Conservation (phyloP, 768 basidiomycete species). For the Leccinellum rugosiceps region DNA sequence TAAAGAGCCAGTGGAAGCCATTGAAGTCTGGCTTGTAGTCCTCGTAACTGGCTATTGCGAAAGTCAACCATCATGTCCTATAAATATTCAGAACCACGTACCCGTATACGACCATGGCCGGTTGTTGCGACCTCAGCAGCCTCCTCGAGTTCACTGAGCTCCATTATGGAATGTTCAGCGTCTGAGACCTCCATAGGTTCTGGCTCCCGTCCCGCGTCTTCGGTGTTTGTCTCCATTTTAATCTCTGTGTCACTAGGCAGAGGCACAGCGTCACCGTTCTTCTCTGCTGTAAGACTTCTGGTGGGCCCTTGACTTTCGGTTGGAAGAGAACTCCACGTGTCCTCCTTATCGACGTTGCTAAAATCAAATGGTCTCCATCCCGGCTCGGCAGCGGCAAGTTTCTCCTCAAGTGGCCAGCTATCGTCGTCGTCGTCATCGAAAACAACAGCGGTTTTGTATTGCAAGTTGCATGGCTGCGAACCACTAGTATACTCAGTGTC, state of each 20-base stretch:
- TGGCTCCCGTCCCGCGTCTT: conserved; percentile 10
- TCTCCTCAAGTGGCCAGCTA: conserved; percentile 75
- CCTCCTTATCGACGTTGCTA: conserved; percentile 56
- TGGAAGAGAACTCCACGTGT: conserved; percentile 72
- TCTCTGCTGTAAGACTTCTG: conserved; percentile 18
- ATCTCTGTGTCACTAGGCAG: conserved; percentile 6
- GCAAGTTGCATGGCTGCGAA: conserved; percentile 31
- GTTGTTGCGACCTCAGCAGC: conserved; percentile 37
- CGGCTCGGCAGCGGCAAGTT: conserved; percentile 47
- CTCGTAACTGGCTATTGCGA: conserved; percentile 22
- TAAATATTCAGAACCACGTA: conserved; percentile 23
- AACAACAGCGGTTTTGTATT: neutral
- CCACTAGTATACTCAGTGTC: conserved; percentile 48
- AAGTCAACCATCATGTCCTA: conserved; percentile 8
- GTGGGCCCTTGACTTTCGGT: conserved; percentile 50
- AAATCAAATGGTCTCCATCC: conserved; percentile 61
- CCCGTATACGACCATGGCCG: conserved; percentile 41
- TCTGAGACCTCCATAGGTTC: conserved; percentile 34
- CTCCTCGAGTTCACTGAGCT: conserved; percentile 39
- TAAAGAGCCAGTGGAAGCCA: conserved; percentile 40
- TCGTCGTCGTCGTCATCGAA: conserved; percentile 58
- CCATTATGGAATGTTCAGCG: conserved; percentile 30
- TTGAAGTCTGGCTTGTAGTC: conserved; percentile 55
- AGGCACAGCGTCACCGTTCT: conserved; percentile 1
- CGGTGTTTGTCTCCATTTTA: conserved; percentile 12